Evolutionary conservation across 768 basidiomycete genomes (phyloP), one percentile per base, ranked within the genome.

Genomic region (Phylloporus arenicola): DNA sequence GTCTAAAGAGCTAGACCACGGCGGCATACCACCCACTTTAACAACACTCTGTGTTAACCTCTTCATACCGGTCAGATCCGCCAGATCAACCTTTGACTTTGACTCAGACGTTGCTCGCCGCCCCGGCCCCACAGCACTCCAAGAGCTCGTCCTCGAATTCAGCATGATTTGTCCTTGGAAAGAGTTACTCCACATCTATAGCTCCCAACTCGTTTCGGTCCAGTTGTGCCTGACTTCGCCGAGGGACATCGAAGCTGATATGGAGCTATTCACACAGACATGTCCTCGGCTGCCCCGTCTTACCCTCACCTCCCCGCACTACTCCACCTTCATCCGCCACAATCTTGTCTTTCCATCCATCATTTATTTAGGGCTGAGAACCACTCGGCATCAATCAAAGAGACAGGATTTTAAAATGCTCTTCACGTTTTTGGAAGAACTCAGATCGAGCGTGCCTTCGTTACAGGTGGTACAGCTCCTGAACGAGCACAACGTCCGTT

Each of bases 381-480:
- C 20, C 16, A 37, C 25, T 6, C 43, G 29, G 9, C 0, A 17
- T 6, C 63, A 57, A 24, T 34, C 20, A 4, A 41, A 27, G 3
- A 57, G 17, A 35, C 0, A 3, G 0, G 53, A 50, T 4, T 59
- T 57, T 35, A 13, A 29, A 33, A 11, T 1, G 13, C 37, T 63
- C 1, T 59, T 67, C 20, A 20, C 29, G 10, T 34, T 52, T 31
- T 45, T 67, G 19, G 43, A 20, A 5, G 34, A 43, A 13, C 31
- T 67, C 29, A 33, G 20, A 19, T 45, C 48, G 17, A 53, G 13
- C 16, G 33, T 45, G 0, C 59, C 63, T 5, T 56, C 63, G n/a
- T 35, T 65, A 42, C 54, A 34, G 12, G 57, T 59, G 1, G 50
- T 66, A 5, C 64, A 57, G 14, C 53, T 67, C 19, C 16, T 57